A percentile compares a stretch with the other conserved stretches of the same genome.
These are phyloP conservation scores for Claviceps paspali DNA, from an alignment of 2,329 filamentous ascomycete genomes.

Conservation along the genomic window DNA sequence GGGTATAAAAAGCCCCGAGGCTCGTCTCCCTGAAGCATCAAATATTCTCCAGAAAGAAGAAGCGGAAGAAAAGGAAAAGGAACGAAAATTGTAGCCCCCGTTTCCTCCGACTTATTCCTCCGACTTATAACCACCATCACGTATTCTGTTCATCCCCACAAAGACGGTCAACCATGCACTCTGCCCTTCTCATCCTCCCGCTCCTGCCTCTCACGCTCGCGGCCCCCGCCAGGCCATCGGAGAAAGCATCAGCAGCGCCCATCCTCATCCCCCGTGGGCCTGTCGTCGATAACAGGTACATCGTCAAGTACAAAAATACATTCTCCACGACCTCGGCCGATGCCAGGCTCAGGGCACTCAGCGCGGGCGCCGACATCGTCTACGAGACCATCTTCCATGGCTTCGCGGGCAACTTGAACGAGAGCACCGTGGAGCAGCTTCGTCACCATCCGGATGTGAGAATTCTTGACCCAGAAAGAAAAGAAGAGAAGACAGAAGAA, in stretches of 20 bases:
- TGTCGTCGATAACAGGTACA: constrained; percentile 15
- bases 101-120: no score
- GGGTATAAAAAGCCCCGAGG: no score
- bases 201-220: constrained; percentile 10
- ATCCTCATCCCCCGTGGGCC: constrained; percentile 9
- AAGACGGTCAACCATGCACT: not conserved
- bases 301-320: constrained; percentile 14
- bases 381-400: constrained; percentile 11
- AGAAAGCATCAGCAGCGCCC: constrained; percentile 10
- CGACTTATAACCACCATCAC: no score
- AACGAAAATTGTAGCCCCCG: no score
- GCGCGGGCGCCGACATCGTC: constrained; percentile 11
- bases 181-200: constrained; percentile 8
- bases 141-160: no score
- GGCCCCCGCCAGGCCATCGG: constrained; percentile 10
- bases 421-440: constrained; percentile 8
- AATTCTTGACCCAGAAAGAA: not conserved
- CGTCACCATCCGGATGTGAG: constrained; percentile 13
- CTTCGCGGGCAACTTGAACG: constrained; percentile 12
- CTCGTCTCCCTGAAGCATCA: no score
- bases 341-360: constrained; percentile 7
- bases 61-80: no score
- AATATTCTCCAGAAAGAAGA: no score
- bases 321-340: constrained; percentile 7
- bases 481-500: not conserved